Conservation (phyloP, 805 yeast genomes). For the Candida tibetensis region DNA sequence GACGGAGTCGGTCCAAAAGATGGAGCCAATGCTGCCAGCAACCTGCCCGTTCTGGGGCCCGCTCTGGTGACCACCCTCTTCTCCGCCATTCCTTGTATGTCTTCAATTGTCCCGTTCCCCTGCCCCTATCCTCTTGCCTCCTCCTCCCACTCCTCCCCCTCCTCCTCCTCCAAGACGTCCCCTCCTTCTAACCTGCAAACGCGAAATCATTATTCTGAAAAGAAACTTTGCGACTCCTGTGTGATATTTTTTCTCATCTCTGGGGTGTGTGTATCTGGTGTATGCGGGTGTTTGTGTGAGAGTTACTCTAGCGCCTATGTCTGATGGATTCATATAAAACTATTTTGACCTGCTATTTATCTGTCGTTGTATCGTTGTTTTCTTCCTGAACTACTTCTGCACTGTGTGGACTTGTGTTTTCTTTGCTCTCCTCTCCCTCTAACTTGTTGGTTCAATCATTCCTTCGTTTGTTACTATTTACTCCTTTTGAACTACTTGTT, state of each 20-base stretch:
- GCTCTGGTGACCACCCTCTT: no score
- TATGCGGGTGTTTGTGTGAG: not conserved
- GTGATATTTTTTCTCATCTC: constrained; percentile 1
- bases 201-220: constrained; percentile 4
- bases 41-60: not conserved
- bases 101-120: not conserved
- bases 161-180: not conserved
- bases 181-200: constrained; percentile 1
- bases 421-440: constrained; percentile 1
- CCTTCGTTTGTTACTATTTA: constrained; percentile 9
- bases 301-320: not conserved
- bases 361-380: not conserved
- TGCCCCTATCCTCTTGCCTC: not conserved
- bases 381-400: no score
- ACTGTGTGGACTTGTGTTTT: not conserved
- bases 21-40: not conserved
- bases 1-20: not conserved
- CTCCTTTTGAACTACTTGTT: not conserved
- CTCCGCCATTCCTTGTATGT: not conserved
- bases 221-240: constrained; percentile 1
- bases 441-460: constrained; percentile 8
- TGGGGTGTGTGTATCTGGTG: constrained; percentile 1
- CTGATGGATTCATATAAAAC: constrained; percentile 6
- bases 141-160: constrained; percentile 1
- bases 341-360: constrained; percentile 2